phyloP scores from a whole-genome alignment of 257 asterid genomes.

The Galeopsis tetrahit region DNA sequence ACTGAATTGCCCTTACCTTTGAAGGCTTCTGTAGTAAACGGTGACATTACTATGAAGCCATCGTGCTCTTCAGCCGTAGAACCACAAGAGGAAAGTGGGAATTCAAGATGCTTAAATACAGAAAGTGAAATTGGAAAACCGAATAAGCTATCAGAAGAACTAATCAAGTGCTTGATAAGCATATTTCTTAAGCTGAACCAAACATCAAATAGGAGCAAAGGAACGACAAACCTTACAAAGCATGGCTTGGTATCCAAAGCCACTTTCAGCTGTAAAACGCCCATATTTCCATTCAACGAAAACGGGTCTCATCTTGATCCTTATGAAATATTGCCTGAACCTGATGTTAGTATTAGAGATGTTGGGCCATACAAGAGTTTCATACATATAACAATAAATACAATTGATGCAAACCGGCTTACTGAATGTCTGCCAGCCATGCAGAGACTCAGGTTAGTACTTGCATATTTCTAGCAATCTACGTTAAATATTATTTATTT shows the following conservation, averaged over 20 bases:
- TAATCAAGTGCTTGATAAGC: conserved; percentile 68
- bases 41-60: conserved; percentile 10
- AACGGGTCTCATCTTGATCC: conserved; percentile 66
- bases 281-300: conserved; percentile 53
- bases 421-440: conserved; percentile 70
- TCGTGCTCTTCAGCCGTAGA: conserved; percentile 35
- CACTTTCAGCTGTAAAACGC: conserved; percentile 59
- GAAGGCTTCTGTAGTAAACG: conserved; percentile 22
- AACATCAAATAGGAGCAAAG: conserved; percentile 52
- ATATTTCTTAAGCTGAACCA: conserved; percentile 70
- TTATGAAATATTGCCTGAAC: conserved; percentile 64
- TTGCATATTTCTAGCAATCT: conserved; percentile 22
- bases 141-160: conserved; percentile 75
- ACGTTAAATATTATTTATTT: not conserved
- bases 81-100: conserved; percentile 47
- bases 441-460: conserved; percentile 69
- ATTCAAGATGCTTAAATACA: conserved; percentile 48
- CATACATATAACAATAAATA: conserved; percentile 63
- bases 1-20: not conserved
- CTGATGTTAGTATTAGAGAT: conserved; percentile 61
- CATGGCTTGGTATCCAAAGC: conserved; percentile 69
- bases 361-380: conserved; percentile 82
- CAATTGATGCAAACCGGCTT: conserved; percentile 58
- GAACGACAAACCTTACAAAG: conserved; percentile 54
- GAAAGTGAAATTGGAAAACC: conserved; percentile 56